These are phyloP conservation scores for Chimonanthus salicifolius DNA, from an alignment of 164 flowering plant species.

Conservation along the genomic window DNA sequence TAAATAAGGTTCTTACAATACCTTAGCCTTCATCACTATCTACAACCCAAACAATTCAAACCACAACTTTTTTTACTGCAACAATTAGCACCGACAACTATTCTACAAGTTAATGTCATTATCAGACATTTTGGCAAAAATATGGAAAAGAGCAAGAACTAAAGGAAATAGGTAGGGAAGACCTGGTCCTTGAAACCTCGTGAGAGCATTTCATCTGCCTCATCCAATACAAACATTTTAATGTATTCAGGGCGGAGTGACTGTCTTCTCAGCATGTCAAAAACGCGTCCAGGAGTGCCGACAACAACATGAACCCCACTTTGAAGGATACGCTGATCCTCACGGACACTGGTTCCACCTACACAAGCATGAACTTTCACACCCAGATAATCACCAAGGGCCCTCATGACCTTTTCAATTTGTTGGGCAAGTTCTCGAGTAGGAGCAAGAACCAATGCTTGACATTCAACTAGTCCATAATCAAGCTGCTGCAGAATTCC, in stretches of 20 bases:
- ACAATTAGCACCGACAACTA: too few relatives aligned
- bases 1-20: too few relatives aligned
- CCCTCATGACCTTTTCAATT: slow-evolving; percentile 89
- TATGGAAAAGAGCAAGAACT: neutral
- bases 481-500: slow-evolving; percentile 83
- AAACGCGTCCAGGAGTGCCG: slow-evolving; percentile 88
- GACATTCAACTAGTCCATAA: slow-evolving; percentile 58
- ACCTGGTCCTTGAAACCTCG: slow-evolving; percentile 93
- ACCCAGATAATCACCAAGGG: slow-evolving; percentile 82
- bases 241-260: slow-evolving; percentile 70
- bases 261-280: slow-evolving; percentile 74
- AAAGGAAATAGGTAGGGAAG: neutral
- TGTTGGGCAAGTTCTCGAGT: slow-evolving; percentile 86
- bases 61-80: too few relatives aligned
- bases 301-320: slow-evolving; percentile 83
- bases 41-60: too few relatives aligned
- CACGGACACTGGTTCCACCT: slow-evolving; percentile 92
- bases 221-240: slow-evolving; percentile 83
- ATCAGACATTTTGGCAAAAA: too few relatives aligned
- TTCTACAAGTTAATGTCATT: too few relatives aligned
- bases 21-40: too few relatives aligned
- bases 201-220: slow-evolving; percentile 93
- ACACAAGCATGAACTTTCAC: slow-evolving; percentile 93
- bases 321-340: slow-evolving; percentile 74
- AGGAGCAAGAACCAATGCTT: slow-evolving; percentile 81